Evolutionary conservation across 768 basidiomycete species (phyloP).

Genomic region (Cystofilobasidium macerans): DNA sequence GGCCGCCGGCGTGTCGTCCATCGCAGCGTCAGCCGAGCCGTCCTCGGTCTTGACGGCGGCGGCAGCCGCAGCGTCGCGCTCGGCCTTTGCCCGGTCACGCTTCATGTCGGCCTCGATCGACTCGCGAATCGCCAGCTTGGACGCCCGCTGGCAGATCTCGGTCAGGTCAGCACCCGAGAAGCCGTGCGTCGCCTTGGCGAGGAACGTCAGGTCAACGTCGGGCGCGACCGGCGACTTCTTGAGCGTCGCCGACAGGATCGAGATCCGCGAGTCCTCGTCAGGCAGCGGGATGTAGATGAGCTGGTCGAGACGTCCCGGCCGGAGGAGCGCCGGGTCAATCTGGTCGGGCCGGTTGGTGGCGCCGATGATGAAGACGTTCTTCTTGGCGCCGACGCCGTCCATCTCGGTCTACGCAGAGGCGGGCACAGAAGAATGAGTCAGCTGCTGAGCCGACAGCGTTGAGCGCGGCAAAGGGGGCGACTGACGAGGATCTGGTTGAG

Average conservation of each 20-base stretch:
- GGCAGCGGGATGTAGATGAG: conserved; percentile 98
- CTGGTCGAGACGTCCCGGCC: conserved; percentile 97
- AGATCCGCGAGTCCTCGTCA: conserved; percentile 78
- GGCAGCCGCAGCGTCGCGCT: conserved; percentile 61
- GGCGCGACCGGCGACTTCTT: conserved; percentile 80
- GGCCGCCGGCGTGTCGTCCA: conserved; percentile 39
- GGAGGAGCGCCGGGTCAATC: conserved; percentile 81
- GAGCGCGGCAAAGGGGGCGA: not conserved
- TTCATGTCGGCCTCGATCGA: conserved; percentile 88
- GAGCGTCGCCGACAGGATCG: conserved; percentile 80
- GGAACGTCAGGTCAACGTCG: conserved; percentile 71
- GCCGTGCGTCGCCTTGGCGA: conserved; percentile 86
- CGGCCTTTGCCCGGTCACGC: conserved; percentile 62
- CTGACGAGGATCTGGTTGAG: conserved; percentile 52
- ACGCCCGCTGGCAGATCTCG: conserved; percentile 97
- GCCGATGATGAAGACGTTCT: conserved; percentile 88
- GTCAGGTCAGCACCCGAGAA: conserved; percentile 99
- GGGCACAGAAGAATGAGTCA: not conserved
- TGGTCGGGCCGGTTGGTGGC: conserved; percentile 95
- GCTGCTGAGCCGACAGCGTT: not conserved
- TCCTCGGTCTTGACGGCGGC: conserved; percentile 58
- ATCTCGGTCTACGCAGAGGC: conserved; percentile 92
- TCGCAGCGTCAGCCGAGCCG: conserved; percentile 41
- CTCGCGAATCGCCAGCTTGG: conserved; percentile 64
- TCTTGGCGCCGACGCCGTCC: conserved; percentile 98